Base-by-base conservation (phyloP, 2,329 filamentous ascomycete species). In the Chaetoscypha palmicola region DNA sequence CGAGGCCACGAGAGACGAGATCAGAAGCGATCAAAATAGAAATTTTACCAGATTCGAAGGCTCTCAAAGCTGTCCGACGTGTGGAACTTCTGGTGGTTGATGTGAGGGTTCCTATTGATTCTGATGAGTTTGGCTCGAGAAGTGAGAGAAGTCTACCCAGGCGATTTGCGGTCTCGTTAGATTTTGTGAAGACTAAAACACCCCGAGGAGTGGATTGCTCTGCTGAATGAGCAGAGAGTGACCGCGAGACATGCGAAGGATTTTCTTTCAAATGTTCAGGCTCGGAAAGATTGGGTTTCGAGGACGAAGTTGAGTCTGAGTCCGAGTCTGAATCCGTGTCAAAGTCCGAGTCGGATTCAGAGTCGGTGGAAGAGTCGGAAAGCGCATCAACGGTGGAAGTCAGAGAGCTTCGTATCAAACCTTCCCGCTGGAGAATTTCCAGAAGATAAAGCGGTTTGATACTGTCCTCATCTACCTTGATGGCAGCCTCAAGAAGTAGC, bases 1-100 rank as follows among this genome's bases (percentile, higher is more conserved):
- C 91, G 20, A 97, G 79, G 57, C 91, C 92, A 51, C 91, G 85
- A 2, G 89, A 87, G 1, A 92, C 87, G n/a, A 94, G 83, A 62
- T 97, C 91, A 0, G 92, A 94, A 1, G 90, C 89, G 35, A 97
- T 82, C 33, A 97, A 77, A 36, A 94, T 79, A 5, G 81, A 80
- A 20, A 86, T 65, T 46, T 76, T 76, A 45, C 73, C 74, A 5
- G 68, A 63, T 3, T 73, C 67, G 62, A 91, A 90, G n/a, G 76
- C 73, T 20, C 73, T 72, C 19, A 90, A 70, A 0, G 82, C 79
- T 56, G 79, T 81, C 47, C 78, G 76, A 12, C 85, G 81, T 11
- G 76, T 72, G 11, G 81, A 77, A 1, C 82, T 86, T n/a, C 84
- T 78, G 20, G 81, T 83, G 0, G 86, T 86, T 16, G 86, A 90